Evolutionary conservation across 208 protist species (phyloP).

Genomic region (Crithidia brevicula): DNA sequence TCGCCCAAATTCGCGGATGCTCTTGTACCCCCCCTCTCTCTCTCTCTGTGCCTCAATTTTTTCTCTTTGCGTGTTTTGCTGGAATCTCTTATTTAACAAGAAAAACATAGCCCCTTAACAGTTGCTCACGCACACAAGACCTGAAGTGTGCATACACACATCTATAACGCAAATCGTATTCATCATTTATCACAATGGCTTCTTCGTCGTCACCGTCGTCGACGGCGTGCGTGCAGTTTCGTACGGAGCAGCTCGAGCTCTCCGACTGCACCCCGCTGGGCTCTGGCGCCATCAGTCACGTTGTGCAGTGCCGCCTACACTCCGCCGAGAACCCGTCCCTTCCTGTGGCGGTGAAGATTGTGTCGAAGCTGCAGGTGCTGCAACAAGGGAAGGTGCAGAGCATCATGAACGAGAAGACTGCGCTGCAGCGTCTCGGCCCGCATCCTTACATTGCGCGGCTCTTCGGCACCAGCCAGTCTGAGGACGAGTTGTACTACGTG

Average conservation of each 20-base stretch:
- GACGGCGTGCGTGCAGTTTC: conserved; percentile 49
- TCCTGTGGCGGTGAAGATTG: conserved; percentile 84
- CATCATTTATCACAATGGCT: too few species aligned
- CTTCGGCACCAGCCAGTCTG: conserved; percentile 86
- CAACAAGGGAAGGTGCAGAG: conserved; percentile 85
- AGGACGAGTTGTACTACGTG: conserved; percentile 93
- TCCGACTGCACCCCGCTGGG: conserved; percentile 59
- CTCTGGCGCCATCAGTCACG: conserved; percentile 83
- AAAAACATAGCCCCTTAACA: too few species aligned
- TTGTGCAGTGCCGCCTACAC: conserved; percentile 61
- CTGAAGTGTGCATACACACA: not conserved
- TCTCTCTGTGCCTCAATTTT: too few species aligned
- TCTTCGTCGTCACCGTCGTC: not conserved
- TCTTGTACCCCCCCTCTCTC: too few species aligned
- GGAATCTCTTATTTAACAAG: too few species aligned
- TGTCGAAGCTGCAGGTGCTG: conserved; percentile 89
- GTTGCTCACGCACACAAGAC: too few species aligned
- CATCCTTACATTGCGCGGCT: conserved; percentile 86
- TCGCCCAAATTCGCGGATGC: too few species aligned
- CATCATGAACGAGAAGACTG: conserved; percentile 86
- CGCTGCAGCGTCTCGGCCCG: conserved; percentile 61
- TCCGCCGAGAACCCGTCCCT: conserved; percentile 23
- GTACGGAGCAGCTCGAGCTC: conserved; percentile 68
- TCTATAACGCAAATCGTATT: too few species aligned
- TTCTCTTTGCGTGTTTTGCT: too few species aligned